Conservation (phyloP, 2,329 filamentous ascomycete species). For the Talaromyces sp. region DNA sequence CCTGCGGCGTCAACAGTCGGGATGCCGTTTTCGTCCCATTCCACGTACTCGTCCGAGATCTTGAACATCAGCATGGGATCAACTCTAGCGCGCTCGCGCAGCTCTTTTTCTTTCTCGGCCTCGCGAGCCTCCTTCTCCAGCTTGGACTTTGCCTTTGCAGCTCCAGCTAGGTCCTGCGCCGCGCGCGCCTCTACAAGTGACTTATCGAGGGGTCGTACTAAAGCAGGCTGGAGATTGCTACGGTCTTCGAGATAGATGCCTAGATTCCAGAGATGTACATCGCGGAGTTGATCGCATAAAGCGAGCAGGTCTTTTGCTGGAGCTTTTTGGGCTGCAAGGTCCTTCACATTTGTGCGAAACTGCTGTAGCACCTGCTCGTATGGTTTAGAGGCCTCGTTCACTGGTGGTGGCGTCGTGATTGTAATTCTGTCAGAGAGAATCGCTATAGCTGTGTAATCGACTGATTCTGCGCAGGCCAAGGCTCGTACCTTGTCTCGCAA, state of each 20-base stretch:
- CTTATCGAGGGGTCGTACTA: constrained; percentile 45
- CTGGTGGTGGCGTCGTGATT: constrained; percentile 10
- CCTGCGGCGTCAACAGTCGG: constrained; percentile 72
- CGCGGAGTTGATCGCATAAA: too few species aligned
- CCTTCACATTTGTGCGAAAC: too few species aligned
- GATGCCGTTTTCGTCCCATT: constrained; percentile 74
- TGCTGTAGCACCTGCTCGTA: constrained; percentile 33
- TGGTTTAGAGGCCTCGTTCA: constrained; percentile 27
- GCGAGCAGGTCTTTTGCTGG: too few species aligned
- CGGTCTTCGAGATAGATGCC: constrained; percentile 87
- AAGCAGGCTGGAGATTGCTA: constrained; percentile 54
- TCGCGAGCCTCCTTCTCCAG: constrained; percentile 42
- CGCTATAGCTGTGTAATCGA: constrained; percentile 22
- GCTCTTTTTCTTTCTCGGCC: background rate
- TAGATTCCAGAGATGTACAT: constrained; percentile 48
- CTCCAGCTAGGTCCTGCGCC: too few species aligned
- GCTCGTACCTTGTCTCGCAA: constrained; percentile 37
- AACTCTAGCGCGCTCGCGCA: background rate
- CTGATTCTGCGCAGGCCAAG: constrained; percentile 32
- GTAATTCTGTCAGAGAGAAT: constrained; percentile 26
- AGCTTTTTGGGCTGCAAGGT: too few species aligned
- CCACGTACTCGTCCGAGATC: constrained; percentile 56
- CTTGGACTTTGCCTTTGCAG: constrained; percentile 39
- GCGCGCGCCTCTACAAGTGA: too few species aligned
- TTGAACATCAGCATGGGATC: constrained; percentile 54